A percentile compares a stretch with the other conserved stretches of the same genome.
Conservation (phyloP, 495 filamentous ascomycete species). For the Annulohypoxylon bovei region DNA sequence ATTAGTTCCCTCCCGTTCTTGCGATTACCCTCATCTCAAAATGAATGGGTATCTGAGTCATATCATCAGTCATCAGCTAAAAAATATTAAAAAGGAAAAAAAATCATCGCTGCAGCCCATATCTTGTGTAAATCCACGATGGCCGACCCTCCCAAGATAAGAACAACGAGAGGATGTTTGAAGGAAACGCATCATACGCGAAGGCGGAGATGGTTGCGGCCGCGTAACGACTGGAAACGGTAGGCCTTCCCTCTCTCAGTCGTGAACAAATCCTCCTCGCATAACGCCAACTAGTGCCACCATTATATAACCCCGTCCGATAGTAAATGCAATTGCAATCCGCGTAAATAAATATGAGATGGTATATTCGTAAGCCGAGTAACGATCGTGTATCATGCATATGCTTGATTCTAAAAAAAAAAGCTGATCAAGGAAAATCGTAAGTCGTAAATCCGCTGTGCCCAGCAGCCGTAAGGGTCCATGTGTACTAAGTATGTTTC, state of each 20-base stretch:
- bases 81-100: conserved; percentile 24
- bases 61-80: conserved; percentile 47
- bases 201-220: conserved; percentile 13
- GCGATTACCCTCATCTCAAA: conserved; percentile 50
- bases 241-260: background rate
- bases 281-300: conserved; percentile 41
- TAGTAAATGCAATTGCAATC: conserved; percentile 34
- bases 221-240: conserved; percentile 32
- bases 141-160: conserved; percentile 20
- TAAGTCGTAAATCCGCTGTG: conserved; percentile 28
- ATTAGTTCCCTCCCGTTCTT: conserved; percentile 45
- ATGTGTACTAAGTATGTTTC: conserved; percentile 17
- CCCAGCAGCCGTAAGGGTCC: background rate
- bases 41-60: conserved; percentile 48
- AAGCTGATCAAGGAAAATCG: conserved; percentile 23
- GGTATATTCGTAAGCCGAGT: conserved; percentile 36
- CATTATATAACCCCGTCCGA: conserved; percentile 31
- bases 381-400: conserved; percentile 38
- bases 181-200: conserved; percentile 2
- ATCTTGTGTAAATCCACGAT: conserved; percentile 34
- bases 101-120: conserved; percentile 31
- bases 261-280: conserved; percentile 19
- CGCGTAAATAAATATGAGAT: conserved; percentile 27
- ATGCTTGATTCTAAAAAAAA: conserved; percentile 30
- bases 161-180: conserved; percentile 19